Evolutionary conservation across 805 yeast genomes (phyloP).

Genomic region (Metschnikowia gelsemii): DNA sequence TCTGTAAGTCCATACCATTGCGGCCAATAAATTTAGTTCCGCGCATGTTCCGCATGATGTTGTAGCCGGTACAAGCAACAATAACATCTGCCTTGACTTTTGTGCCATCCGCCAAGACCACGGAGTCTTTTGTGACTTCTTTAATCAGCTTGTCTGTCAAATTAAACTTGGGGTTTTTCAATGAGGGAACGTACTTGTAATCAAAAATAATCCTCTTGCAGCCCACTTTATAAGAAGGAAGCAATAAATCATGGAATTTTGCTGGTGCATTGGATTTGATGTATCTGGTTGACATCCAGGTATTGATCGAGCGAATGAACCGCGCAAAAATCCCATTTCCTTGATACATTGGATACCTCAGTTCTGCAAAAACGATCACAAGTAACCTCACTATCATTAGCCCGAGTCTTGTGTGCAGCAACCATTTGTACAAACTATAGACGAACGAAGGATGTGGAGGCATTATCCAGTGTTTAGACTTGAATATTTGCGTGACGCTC

Average conservation of each 20-base stretch:
- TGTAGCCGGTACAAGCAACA: conserved; percentile 45
- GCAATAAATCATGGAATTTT: conserved; percentile 31
- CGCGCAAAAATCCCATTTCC: conserved; percentile 31
- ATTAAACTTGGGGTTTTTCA: conserved; percentile 32
- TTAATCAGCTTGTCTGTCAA: conserved; percentile 25
- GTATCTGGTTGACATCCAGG: conserved; percentile 22
- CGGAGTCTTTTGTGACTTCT: conserved; percentile 29
- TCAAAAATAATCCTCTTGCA: conserved; percentile 44
- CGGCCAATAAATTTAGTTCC: conserved; percentile 28
- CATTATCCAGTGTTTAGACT: conserved; percentile 39
- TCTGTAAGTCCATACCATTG: conserved; percentile 23
- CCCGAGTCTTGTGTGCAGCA: conserved; percentile 30
- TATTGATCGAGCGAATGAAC: conserved; percentile 27
- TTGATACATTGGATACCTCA: conserved; percentile 36
- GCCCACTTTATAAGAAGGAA: conserved; percentile 42
- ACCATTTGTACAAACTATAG: conserved; percentile 22
- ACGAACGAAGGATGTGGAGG: conserved; percentile 36
- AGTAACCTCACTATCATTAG: conserved; percentile 30
- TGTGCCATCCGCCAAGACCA: conserved; percentile 30
- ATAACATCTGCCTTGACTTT: conserved; percentile 36
- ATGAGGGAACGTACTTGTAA: conserved; percentile 34
- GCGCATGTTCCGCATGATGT: conserved; percentile 22
- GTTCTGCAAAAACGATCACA: conserved; percentile 31
- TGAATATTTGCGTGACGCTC: conserved; percentile 32
- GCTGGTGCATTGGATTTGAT: conserved; percentile 32